Conservation (phyloP, 768 basidiomycete genomes). For the Lentinus brumalis region DNA sequence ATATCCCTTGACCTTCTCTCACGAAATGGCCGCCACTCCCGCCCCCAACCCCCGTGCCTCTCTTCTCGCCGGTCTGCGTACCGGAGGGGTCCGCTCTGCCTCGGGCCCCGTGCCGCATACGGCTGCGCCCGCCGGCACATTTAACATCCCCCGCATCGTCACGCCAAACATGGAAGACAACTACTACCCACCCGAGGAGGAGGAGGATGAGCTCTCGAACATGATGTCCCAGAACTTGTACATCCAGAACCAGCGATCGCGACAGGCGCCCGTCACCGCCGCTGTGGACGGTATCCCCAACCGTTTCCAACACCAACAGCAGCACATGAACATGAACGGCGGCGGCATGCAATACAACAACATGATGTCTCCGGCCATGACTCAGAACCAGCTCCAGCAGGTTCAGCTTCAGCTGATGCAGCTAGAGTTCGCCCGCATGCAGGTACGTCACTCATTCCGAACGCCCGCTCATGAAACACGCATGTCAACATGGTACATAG, state of each 20-base stretch:
- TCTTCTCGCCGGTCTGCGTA: slow-evolving; percentile 86
- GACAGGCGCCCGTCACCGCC: slow-evolving; percentile 62
- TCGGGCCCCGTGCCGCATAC: slow-evolving; percentile 66
- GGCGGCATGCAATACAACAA: slow-evolving; percentile 49
- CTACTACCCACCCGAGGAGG: slow-evolving; percentile 57
- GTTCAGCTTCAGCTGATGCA: slow-evolving; percentile 87
- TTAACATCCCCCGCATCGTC: slow-evolving; percentile 62
- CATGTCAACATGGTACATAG: slow-evolving; percentile 34
- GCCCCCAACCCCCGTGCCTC: slow-evolving; percentile 67
- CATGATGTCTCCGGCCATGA: slow-evolving; percentile 38
- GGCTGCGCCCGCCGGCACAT: slow-evolving; percentile 62
- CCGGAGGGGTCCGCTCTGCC: slow-evolving; percentile 84
- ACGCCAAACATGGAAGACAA: slow-evolving; percentile 44
- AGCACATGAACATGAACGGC: slow-evolving; percentile 52
- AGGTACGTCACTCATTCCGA: slow-evolving; percentile 48
- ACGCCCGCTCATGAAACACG: background rate
- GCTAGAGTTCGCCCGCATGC: slow-evolving; percentile 77
- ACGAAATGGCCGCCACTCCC: slow-evolving; percentile 44
- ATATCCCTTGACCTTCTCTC: slow-evolving; percentile 22
- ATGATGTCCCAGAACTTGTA: slow-evolving; percentile 55
- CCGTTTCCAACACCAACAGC: slow-evolving; percentile 58
- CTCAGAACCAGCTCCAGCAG: slow-evolving; percentile 60
- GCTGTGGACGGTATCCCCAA: slow-evolving; percentile 70
- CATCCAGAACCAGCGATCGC: slow-evolving; percentile 40
- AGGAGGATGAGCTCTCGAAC: slow-evolving; percentile 62